Percentiles rank a stretch among this genome's conserved stretches.
phyloP scores from a whole-genome alignment of 1,139 yeast genomes.

The Geotrichum histeridarum region DNA sequence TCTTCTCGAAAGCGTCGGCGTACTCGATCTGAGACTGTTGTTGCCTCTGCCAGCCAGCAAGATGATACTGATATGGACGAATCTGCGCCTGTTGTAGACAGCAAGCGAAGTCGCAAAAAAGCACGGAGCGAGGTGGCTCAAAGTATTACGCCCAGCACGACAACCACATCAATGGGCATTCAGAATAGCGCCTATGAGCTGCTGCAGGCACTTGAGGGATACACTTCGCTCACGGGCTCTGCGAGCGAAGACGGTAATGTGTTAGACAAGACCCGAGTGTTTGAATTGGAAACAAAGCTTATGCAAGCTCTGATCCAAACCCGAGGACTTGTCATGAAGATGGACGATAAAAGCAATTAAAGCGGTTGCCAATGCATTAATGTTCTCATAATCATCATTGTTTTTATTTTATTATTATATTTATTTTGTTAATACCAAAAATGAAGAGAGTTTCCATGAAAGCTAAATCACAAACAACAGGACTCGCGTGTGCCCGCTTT shows the following conservation, averaged over 20 bases:
- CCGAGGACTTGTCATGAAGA: neutral
- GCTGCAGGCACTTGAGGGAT: neutral
- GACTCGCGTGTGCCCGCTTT: neutral
- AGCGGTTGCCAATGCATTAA: neutral
- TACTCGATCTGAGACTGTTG: neutral
- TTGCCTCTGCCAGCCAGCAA: too few relatives aligned
- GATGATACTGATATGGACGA: too few relatives aligned
- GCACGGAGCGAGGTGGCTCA: too few relatives aligned
- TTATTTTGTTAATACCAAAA: neutral
- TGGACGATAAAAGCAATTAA: neutral
- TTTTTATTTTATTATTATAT: neutral
- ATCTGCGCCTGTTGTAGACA: too few relatives aligned
- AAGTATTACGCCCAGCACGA: too few relatives aligned
- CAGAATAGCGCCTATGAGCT: neutral
- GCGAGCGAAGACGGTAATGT: neutral
- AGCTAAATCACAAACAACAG: neutral
- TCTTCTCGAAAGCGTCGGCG: neutral
- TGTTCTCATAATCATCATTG: neutral
- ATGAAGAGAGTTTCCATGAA: neutral
- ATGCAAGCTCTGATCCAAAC: slow-evolving; percentile 11
- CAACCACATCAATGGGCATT: too few relatives aligned
- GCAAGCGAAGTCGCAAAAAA: too few relatives aligned
- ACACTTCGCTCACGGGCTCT: neutral
- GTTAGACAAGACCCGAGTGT: neutral
- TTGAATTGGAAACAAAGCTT: slow-evolving; percentile 9